Base-by-base conservation (phyloP, 2,329 filamentous ascomycete genomes). In the Venturia nashicola region DNA sequence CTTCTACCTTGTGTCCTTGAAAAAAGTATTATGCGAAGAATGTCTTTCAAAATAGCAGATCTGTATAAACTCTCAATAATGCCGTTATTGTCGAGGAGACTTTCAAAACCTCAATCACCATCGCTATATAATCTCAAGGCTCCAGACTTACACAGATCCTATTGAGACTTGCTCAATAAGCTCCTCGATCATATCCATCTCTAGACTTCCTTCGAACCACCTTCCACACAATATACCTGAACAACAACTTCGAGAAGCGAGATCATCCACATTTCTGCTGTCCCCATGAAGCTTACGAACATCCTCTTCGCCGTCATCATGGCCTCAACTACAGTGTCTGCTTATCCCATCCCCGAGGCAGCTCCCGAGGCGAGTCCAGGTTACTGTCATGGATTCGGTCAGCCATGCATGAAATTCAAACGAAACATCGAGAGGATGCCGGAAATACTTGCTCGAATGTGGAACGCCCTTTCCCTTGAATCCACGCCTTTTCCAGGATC, bases 51-150 rank as follows among this genome's bases (percentile, higher is more conserved):
- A 32, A 12, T 36, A n/a, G 20, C 1, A 36, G 16, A n/a, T 57
- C 51, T 57, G 51, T 57, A 9, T 36, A n/a, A 57, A 57, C 18
- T 36, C 18, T 57, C 51, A 57, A 57, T 57, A 57, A n/a, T 55
- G 51, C 44, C n/a, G 7, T 48, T 48, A 48, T 36, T 55, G 32
- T 55, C 16, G 27, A 36, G 9, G 4, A n/a, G 4, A 27, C 6
- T 8, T 20, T 20, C 44, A 7, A n/a, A 48, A 51, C 14, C 11
- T 54, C n/a, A 2, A 2, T 55, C 51, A 55, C 7, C 16, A 57
- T 5, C 12, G 12, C 32, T 8, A 18, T 14, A 57, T 20, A 36
- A 1, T 14, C 32, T 57, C 51, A 57, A 57, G 14, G 32, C 51
- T 36, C 27, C 27, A 34, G 12, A 57, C 14, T n/a, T 7, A 34